A percentile compares a stretch with the other conserved stretches of the same genome.
Conservation (phyloP, 2,329 filamentous ascomycete genomes). For the Epicoccum nigrum region DNA sequence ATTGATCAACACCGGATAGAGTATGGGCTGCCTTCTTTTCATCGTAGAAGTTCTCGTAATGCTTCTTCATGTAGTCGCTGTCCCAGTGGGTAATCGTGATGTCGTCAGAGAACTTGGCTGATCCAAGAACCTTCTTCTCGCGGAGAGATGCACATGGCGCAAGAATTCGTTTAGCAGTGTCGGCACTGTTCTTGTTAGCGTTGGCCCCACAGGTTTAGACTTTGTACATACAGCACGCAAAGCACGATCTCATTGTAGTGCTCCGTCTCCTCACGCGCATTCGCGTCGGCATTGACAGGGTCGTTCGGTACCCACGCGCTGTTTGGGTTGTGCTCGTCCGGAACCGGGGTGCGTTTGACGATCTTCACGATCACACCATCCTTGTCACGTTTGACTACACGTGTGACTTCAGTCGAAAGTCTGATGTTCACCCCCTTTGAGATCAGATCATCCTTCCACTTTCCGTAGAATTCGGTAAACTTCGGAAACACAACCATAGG, state of each 20-base stretch:
- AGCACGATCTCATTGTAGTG: conserved; percentile 70
- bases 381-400: conserved; percentile 59
- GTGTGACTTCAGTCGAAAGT: conserved; percentile 62
- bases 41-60: conserved; percentile 69
- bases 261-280: conserved; percentile 53
- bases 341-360: conserved; percentile 51
- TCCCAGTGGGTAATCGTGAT: conserved; percentile 74
- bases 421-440: conserved; percentile 63
- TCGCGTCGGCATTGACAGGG: conserved; percentile 48
- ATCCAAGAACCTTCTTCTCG: conserved; percentile 72
- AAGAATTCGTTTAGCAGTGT: conserved; percentile 65
- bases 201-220: background rate
- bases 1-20: conserved; percentile 52
- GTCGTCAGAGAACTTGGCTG: conserved; percentile 72
- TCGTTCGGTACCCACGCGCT: conserved; percentile 51
- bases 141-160: conserved; percentile 63
- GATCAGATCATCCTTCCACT: conserved; percentile 60
- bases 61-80: conserved; percentile 66
- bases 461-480: conserved; percentile 65
- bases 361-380: conserved; percentile 58
- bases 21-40: conserved; percentile 52
- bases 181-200: conserved; percentile 46
- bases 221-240: conserved; percentile 57
- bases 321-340: conserved; percentile 54
- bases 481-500: conserved; percentile 69